Evolutionary conservation across 306 rosid genomes (phyloP).

Genomic region (Pyrus pyrifolia): DNA sequence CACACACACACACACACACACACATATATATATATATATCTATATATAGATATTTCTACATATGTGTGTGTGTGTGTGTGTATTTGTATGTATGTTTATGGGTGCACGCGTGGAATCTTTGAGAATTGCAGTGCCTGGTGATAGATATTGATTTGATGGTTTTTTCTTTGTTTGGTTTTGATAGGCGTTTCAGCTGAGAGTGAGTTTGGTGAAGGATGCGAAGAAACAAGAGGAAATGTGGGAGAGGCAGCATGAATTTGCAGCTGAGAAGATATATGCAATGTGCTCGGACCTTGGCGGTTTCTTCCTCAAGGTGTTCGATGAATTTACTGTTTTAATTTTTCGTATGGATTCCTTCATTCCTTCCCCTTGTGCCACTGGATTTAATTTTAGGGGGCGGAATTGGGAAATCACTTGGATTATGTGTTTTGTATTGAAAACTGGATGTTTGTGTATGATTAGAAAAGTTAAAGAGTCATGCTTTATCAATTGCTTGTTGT

Average conservation of each 20-base stretch:
- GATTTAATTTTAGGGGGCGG: not conserved
- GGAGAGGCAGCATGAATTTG: constrained; percentile 85
- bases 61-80: too few relatives aligned
- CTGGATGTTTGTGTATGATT: not conserved
- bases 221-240: constrained; percentile 80
- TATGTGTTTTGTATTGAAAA: not conserved
- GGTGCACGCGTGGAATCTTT: not conserved
- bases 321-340: not conserved
- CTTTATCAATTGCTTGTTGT: not conserved
- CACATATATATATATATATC: too few relatives aligned
- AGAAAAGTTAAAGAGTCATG: not conserved
- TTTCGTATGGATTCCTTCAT: not conserved
- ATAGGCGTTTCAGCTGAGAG: constrained; percentile 72
- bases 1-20: too few relatives aligned
- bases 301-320: constrained; percentile 79
- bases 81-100: not conserved
- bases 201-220: constrained; percentile 71
- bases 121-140: too few relatives aligned
- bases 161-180: constrained; percentile 7
- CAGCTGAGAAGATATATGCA: constrained; percentile 77
- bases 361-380: not conserved
- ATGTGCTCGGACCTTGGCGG: constrained; percentile 93
- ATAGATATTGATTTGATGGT: not conserved
- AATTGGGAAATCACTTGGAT: not conserved
- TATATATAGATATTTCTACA: too few relatives aligned